Evolutionary conservation across 164 flowering plant genomes (phyloP).

Genomic region (Cinnamomum micranthum): DNA sequence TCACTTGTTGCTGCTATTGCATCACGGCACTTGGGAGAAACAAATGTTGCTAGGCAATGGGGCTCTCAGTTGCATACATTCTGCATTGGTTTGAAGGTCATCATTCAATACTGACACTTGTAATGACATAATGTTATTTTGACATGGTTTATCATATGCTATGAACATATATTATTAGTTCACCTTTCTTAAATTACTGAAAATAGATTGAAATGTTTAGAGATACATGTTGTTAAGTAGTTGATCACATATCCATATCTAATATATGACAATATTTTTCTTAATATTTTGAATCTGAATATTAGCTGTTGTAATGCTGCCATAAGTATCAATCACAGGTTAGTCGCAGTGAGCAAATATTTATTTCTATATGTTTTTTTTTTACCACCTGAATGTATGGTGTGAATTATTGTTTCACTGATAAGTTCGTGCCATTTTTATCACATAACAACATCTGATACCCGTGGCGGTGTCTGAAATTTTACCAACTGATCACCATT

Average conservation of each 20-base stretch:
- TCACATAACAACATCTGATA: too few relatives aligned
- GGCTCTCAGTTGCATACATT: conserved; percentile 89
- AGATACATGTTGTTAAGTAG: not conserved
- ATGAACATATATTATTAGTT: not conserved
- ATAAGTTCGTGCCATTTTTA: too few relatives aligned
- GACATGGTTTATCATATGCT: not conserved
- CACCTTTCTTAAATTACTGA: not conserved
- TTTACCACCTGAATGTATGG: not conserved
- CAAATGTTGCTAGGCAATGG: conserved; percentile 78
- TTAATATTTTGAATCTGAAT: not conserved
- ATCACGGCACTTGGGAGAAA: conserved; percentile 61
- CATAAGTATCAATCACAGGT: not conserved
- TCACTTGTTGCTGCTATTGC: conserved; percentile 98
- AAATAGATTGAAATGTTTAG: not conserved
- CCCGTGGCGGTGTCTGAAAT: too few relatives aligned
- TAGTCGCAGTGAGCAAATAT: not conserved
- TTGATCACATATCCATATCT: not conserved
- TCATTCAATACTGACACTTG: not conserved
- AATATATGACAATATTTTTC: not conserved
- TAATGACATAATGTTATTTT: not conserved
- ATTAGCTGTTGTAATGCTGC: not conserved
- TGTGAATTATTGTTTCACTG: too few relatives aligned
- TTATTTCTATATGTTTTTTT: not conserved
- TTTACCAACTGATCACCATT: too few relatives aligned
- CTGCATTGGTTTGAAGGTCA: conserved; percentile 75